These are phyloP conservation scores for Lantana camara DNA, from an alignment of 257 asterid species.

Conservation along the genomic window DNA sequence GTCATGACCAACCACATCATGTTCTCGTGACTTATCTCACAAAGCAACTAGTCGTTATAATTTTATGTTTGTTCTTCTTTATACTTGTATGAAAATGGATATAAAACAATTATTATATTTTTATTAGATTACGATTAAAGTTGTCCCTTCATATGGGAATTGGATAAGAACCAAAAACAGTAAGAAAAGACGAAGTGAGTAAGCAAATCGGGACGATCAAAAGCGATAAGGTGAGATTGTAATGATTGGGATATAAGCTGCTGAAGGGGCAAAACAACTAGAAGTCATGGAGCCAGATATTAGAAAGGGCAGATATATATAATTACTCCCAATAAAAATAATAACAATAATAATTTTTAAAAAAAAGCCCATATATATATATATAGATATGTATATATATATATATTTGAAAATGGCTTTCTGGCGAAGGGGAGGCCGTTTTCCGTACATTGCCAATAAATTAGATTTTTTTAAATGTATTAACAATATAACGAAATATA, in stretches of 20 bases:
- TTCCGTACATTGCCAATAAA: too few species aligned
- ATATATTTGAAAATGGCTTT: constrained; percentile 1
- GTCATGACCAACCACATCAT: not conserved
- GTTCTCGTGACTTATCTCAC: not conserved
- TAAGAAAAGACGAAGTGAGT: not conserved
- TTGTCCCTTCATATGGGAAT: not conserved
- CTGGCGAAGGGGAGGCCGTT: constrained; percentile 3
- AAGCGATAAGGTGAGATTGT: not conserved
- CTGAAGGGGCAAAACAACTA: constrained; percentile 2
- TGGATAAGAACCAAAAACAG: not conserved
- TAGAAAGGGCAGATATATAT: not conserved
- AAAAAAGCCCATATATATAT: too few species aligned
- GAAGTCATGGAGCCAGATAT: not conserved
- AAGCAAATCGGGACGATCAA: not conserved
- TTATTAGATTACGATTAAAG: not conserved
- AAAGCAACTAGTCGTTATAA: not conserved
- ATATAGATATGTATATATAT: not conserved
- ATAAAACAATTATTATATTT: not conserved
- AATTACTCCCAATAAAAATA: too few species aligned
- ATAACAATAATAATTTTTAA: too few species aligned
- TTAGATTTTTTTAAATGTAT: too few species aligned
- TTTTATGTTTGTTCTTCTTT: not conserved
- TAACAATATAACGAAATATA: too few species aligned
- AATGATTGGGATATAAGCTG: not conserved
- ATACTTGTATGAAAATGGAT: not conserved